Evolutionary conservation across 1,284 basidiomycete species (phyloP), one percentile per base, ranked within the genome.

Genomic region (Ustilago loliicola): DNA sequence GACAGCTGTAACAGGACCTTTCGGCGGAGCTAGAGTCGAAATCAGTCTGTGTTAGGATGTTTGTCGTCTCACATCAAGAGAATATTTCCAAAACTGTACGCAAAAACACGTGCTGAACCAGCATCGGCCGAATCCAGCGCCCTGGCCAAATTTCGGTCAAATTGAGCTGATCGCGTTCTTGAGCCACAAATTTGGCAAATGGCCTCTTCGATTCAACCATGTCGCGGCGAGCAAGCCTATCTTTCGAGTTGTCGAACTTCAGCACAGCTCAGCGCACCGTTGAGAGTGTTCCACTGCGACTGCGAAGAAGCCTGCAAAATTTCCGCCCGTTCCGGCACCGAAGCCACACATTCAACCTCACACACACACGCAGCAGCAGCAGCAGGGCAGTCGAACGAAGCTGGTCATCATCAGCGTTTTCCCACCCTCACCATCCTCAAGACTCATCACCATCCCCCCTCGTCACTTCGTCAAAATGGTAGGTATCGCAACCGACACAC

Each of bases 381-480:
- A 36, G 32, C 42, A 30, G 61, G 9, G 34, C 58, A 40, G 17
- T 23, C 23, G 36, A 29, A 45, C 23, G 36, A 23, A 50, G 21
- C 50, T 61, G 60, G 54, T 72, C 69, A 45, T 53, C 63, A 72
- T 77, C 69, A 63, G 42, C 59, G 57, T 61, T 58, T 45, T 50
- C 10, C 38, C 60, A 38, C 29, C 51, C 25, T 61, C 60, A 56
- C 57, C 64, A 64, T 66, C 68, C 61, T 76, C 69, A 72, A 72
- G 68, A 70, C 60, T 38, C 73, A 58, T 59, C 56, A 60, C 63
- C 56, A 66, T 51, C 62, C 30, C 66, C 59, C 45, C 34, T 45
- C 45, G 48, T 30, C 38, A 70, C 48, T 60, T 66, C 53, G 50
- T 66, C 66, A 77, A 72, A 77, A 77, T 77, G 74, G 74, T 77